Evolutionary conservation across 805 yeast species (phyloP).

Genomic region (Schwanniomyces vanrijiae): DNA sequence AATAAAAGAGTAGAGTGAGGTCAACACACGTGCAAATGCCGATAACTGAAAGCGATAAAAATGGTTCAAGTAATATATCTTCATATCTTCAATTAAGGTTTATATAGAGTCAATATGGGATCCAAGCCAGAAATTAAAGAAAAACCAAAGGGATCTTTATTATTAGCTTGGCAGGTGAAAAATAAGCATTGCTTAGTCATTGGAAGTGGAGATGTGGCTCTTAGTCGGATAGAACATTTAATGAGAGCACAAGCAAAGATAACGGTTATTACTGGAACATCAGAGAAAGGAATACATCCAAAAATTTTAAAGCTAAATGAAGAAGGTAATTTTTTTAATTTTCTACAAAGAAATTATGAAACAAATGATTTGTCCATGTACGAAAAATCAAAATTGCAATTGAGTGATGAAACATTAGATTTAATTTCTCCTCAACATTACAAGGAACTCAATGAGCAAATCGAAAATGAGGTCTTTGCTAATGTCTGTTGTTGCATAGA

Average conservation of each 20-base stretch:
- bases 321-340: slow-evolving; percentile 41
- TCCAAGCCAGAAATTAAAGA: not conserved
- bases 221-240: slow-evolving; percentile 65
- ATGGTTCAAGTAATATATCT: too few species aligned
- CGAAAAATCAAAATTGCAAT: slow-evolving; percentile 20
- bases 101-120: not conserved
- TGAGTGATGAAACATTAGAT: not conserved
- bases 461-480: slow-evolving; percentile 48
- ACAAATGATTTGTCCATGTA: slow-evolving; percentile 52
- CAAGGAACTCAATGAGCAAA: slow-evolving; percentile 29
- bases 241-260: slow-evolving; percentile 69
- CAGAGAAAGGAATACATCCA: slow-evolving; percentile 23
- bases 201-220: slow-evolving; percentile 80
- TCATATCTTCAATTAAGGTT: too few species aligned
- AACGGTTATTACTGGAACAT: slow-evolving; percentile 55
- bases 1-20: not conserved
- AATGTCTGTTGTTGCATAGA: slow-evolving; percentile 75
- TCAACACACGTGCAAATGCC: not conserved
- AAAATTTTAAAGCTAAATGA: slow-evolving; percentile 23
- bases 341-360: slow-evolving; percentile 46
- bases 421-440: slow-evolving; percentile 14
- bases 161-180: slow-evolving; percentile 74
- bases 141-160: slow-evolving; percentile 52
- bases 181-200: slow-evolving; percentile 66
- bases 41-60: too few species aligned